Evolutionary conservation across 75 land plant species (phyloP).

Genomic region (Selaginella moellendorffii): DNA sequence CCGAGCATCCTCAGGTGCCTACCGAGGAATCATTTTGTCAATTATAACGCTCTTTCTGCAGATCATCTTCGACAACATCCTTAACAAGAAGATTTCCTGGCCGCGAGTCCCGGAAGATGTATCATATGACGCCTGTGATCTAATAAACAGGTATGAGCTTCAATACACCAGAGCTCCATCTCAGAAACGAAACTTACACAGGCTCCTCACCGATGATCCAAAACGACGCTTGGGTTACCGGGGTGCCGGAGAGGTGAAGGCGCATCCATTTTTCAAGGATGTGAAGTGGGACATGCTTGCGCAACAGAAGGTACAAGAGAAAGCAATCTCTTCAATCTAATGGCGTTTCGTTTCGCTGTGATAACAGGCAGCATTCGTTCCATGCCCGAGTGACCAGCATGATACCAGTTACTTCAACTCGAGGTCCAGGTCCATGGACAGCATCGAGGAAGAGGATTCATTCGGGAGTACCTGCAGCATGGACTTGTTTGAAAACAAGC

Average conservation of each 20-base stretch:
- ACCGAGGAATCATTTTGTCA: neutral
- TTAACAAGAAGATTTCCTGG: slow-evolving; percentile 51
- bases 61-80: slow-evolving; percentile 57
- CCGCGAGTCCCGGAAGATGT: slow-evolving; percentile 41
- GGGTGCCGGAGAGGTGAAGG: slow-evolving; percentile 56
- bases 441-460: too few species aligned
- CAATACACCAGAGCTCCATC: too few species aligned
- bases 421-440: too few species aligned
- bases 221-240: slow-evolving; percentile 38
- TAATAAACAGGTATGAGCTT: slow-evolving; percentile 51
- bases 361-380: slow-evolving; percentile 57
- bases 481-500: too few species aligned
- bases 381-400: slow-evolving; percentile 40
- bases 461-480: too few species aligned
- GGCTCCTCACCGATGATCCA: slow-evolving; percentile 47
- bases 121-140: slow-evolving; percentile 48
- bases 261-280: slow-evolving; percentile 42
- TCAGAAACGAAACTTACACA: too few species aligned
- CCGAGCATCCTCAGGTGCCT: slow-evolving; percentile 51
- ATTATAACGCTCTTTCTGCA: too few species aligned
- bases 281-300: slow-evolving; percentile 55
- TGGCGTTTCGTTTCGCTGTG: too few species aligned
- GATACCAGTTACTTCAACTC: slow-evolving; percentile 57
- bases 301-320: slow-evolving; percentile 47
- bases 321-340: too few species aligned